Conservation (phyloP, 225 moss, liverwort and hornwort genomes). For the Sphagnum contortum region DNA sequence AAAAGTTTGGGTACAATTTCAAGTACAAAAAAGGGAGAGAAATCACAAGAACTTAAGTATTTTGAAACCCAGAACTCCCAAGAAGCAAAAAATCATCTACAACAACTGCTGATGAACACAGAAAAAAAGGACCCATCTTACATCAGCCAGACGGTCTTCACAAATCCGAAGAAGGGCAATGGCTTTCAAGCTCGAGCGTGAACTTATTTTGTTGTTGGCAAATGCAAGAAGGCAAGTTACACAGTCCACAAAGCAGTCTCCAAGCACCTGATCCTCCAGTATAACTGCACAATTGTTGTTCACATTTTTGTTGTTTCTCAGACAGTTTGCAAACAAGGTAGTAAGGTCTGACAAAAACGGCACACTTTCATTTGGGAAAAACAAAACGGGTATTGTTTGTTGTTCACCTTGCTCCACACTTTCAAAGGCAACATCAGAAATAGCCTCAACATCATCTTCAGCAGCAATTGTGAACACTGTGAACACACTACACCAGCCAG, state of each 20-base stretch:
- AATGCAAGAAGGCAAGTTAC: constrained; percentile 97
- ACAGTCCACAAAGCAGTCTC: constrained; percentile 99
- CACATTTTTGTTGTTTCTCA: too few relatives aligned
- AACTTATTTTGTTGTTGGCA: constrained; percentile 89
- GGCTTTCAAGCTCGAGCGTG: constrained; percentile 87
- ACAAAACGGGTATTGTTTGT: too few relatives aligned
- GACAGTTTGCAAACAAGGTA: too few relatives aligned
- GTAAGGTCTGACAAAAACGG: too few relatives aligned
- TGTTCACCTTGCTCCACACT: constrained; percentile 89
- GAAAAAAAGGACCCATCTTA: constrained; percentile 10
- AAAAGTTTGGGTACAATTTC: too few relatives aligned
- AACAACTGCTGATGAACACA: neutral
- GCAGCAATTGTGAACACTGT: constrained; percentile 99
- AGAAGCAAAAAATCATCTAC: too few relatives aligned
- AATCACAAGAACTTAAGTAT: too few relatives aligned
- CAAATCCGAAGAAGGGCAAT: constrained; percentile 97
- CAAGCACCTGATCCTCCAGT: constrained; percentile 86
- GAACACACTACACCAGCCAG: constrained; percentile 98
- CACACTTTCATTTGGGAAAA: too few relatives aligned
- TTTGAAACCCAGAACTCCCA: too few relatives aligned
- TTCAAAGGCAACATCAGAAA: constrained; percentile 97
- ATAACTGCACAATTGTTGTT: constrained; percentile 51
- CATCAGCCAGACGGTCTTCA: constrained; percentile 97
- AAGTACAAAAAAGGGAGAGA: too few relatives aligned
- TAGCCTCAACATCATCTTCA: constrained; percentile 71